phyloP scores from a whole-genome alignment of 495 filamentous ascomycete species.

The Penicillium tannophilum region DNA sequence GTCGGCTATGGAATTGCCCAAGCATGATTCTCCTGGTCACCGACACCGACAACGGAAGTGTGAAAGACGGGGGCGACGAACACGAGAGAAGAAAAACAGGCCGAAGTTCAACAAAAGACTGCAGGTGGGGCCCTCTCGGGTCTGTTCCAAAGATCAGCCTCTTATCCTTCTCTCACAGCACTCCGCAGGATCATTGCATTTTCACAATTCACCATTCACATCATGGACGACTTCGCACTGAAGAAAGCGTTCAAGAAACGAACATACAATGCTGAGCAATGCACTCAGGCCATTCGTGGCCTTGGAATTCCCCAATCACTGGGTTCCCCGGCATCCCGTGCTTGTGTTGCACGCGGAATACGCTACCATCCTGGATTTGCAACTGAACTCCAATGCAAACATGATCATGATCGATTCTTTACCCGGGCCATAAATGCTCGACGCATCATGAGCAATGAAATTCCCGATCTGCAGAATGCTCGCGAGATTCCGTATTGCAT shows the following conservation, averaged over 20 bases:
- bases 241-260: conserved; percentile 1
- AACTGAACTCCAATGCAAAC: not conserved
- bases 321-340: not conserved
- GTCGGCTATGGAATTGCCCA: not conserved
- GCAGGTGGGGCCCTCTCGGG: no score
- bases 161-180: not conserved
- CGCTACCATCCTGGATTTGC: not conserved
- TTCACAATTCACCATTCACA: not conserved
- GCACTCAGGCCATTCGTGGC: not conserved
- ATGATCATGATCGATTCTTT: not conserved
- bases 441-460: conserved; percentile 8
- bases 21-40: not conserved
- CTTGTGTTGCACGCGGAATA: not conserved
- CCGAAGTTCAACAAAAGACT: no score
- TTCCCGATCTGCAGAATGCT: conserved; percentile 5
- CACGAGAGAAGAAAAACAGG: no score
- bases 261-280: not conserved
- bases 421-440: conserved; percentile 9
- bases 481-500: conserved; percentile 18
- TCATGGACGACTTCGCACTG: not conserved
- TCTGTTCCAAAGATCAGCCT: no score
- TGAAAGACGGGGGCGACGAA: not conserved
- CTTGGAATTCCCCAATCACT: not conserved
- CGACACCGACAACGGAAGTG: not conserved
- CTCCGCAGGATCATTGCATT: not conserved